Evolutionary conservation across 2,329 filamentous ascomycete genomes (phyloP), one percentile per base, ranked within the genome.

Genomic region (Pleoardoris graminearum): DNA sequence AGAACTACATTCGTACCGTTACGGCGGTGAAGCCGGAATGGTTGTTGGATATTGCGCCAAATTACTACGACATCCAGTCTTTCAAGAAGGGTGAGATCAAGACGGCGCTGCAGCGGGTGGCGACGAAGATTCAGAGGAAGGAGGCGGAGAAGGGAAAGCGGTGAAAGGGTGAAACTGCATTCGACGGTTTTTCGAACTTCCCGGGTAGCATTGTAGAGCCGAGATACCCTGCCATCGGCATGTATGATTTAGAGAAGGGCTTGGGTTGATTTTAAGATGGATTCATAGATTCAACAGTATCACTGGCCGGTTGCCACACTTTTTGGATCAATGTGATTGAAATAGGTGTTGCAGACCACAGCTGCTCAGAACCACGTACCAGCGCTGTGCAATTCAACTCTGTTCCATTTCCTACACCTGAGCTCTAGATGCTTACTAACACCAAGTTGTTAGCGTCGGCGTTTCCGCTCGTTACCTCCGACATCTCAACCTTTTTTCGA

Each of bases 1-100:
- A 99, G 83, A 96, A 97, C 77, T 99, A 97, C 74, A 93, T 99
- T 65, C 85, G 95, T 51, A 97, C 91, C 0, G 91, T 97, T 42
- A 97, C 92, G 11, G 86, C 89, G 25, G 88, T 99, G 50, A 89
- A 90, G 71, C 90, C 93, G 0, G 94, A 99, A 75, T 99, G 94
- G 94, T 79, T 99, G 56, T 72, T 97, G 75, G 94, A 99, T 74
- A 96, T 97, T 60, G 91, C 94, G 4, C 92, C 92, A 2, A 85
- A 82, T 16, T 99, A 99, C 76, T 99, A 96, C 74, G 91, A 99
- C 67, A 75, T 97, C 10, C 81, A 86, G 1, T 82, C 82, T 0
- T 97, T 97, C 74, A 85, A 75, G 38, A 91, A 96, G 72, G 90
- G 91, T 48, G 92, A 97, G 54, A 86, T 96, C 61, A 92, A 89